These are phyloP conservation scores for Sorghum bicolor DNA, from an alignment of 176 grass and related monocot species.

Conservation along the genomic window Sorghum_bicolor_NCBIv3 NC_012878.2:374501-375000, in stretches of 20 bases:
- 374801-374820: constrained; percentile 89
- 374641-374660: neutral
- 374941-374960: constrained; percentile 79
- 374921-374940: constrained; percentile 92
- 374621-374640: neutral
- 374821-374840: constrained; percentile 31
- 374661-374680: no score
- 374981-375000: constrained; percentile 50
- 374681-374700: neutral
- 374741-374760: constrained; percentile 55
- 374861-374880: constrained; percentile 55
- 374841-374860: constrained; percentile 82
- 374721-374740: constrained; percentile 61
- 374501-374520: neutral
- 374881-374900: constrained; percentile 60
- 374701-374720: constrained; percentile 22
- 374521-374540: neutral
- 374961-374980: constrained; percentile 82
- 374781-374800: constrained; percentile 79
- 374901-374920: constrained; percentile 56
- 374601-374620: neutral
- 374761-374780: constrained; percentile 68
- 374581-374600: neutral
- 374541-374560: neutral
- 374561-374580: neutral